These are phyloP conservation scores for Capsicum rhomboideum DNA, from an alignment of 257 asterid species.

Conservation along the genomic window DNA sequence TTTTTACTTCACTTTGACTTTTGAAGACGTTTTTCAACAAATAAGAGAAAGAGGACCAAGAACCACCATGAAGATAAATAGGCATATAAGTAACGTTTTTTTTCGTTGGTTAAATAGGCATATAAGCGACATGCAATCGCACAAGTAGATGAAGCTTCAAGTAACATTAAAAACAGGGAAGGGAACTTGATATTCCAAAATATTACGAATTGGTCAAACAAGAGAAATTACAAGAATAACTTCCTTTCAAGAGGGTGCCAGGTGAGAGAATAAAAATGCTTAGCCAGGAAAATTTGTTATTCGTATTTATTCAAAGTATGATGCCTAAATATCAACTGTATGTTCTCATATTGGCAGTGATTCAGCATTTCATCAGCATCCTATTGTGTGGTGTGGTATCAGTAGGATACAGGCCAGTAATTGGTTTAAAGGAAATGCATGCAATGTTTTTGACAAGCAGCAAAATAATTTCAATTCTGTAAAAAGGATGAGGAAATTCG, in stretches of 20 bases:
- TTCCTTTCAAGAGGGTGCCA: background rate
- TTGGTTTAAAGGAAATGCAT: background rate
- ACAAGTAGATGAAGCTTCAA: background rate
- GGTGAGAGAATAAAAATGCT: background rate
- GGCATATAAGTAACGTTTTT: background rate
- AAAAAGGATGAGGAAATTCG: background rate
- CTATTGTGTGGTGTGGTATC: background rate
- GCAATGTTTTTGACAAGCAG: background rate
- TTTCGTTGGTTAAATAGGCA: background rate
- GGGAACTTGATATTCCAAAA: background rate
- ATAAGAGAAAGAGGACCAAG: no score
- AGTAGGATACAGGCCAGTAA: background rate
- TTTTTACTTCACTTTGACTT: background rate
- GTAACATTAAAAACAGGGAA: background rate
- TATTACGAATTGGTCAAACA: background rate
- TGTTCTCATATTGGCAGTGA: background rate
- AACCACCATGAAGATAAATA: background rate
- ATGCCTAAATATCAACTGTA: background rate
- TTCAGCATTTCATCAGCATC: background rate
- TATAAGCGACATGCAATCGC: background rate
- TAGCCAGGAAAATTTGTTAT: background rate
- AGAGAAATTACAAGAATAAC: background rate
- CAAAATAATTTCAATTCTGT: background rate
- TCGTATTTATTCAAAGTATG: background rate
- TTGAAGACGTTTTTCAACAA: no score